Evolutionary conservation across 176 grass and related monocot species (phyloP).

Genomic region (Cymbopogon citratus): DNA sequence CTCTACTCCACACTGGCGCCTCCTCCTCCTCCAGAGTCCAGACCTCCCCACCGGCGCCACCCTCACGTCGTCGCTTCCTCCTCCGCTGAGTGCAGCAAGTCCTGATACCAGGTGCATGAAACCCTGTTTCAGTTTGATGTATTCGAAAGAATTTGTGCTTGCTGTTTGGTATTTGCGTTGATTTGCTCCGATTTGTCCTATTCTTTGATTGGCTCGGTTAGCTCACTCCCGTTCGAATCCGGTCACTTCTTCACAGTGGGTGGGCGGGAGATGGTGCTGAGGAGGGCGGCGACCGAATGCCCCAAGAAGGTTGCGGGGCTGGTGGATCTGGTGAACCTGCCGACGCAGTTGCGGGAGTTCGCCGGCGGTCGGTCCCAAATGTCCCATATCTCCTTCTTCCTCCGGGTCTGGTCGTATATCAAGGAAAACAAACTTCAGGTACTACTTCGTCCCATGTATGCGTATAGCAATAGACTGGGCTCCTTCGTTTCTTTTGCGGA

Average conservation of each 20-base stretch:
- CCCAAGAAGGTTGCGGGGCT: conserved; percentile 80
- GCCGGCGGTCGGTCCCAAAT: conserved; percentile 71
- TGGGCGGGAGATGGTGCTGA: conserved; percentile 41
- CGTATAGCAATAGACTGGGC: no score
- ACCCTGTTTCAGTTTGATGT: background rate
- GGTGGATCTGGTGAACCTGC: conserved; percentile 75
- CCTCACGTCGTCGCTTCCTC: background rate
- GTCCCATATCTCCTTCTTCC: conserved; percentile 81
- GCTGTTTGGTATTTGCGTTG: background rate
- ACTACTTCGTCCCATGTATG: background rate
- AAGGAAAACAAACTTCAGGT: conserved; percentile 86
- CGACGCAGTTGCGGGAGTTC: conserved; percentile 60
- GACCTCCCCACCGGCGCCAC: background rate
- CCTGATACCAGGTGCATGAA: background rate
- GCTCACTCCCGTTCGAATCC: background rate
- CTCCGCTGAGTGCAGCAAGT: background rate
- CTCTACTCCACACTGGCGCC: background rate
- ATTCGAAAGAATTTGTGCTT: background rate
- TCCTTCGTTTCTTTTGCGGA: background rate
- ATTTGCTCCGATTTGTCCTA: background rate
- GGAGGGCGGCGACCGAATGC: conserved; percentile 36
- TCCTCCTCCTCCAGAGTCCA: no score
- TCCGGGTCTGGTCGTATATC: conserved; percentile 79
- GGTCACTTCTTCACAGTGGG: background rate
- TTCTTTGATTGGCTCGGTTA: background rate